These are phyloP conservation scores for Parastagonospora avenae DNA, from an alignment of 2,329 filamentous ascomycete genomes.

Conservation along the genomic window DNA sequence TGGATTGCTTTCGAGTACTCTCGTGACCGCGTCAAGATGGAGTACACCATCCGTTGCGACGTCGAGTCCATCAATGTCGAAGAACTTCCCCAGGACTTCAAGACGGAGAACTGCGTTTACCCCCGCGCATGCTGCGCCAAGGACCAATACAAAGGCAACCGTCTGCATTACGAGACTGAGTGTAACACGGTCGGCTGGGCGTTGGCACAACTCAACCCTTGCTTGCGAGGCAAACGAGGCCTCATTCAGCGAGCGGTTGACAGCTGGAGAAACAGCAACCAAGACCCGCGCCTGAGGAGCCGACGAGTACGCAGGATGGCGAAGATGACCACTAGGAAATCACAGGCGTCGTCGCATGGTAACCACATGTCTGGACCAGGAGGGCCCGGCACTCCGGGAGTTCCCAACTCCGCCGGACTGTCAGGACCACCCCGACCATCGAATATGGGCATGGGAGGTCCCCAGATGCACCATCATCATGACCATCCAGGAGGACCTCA, in stretches of 20 bases:
- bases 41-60: slow-evolving; percentile 97
- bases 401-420: slow-evolving; percentile 69
- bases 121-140: slow-evolving; percentile 93
- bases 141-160: slow-evolving; percentile 95
- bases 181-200: slow-evolving; percentile 99
- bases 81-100: slow-evolving; percentile 83
- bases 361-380: slow-evolving; percentile 71
- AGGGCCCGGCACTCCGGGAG: slow-evolving; percentile 64
- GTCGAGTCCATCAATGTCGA: slow-evolving; percentile 96
- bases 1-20: slow-evolving; percentile 99
- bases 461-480: slow-evolving; percentile 74
- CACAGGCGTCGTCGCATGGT: slow-evolving; percentile 63
- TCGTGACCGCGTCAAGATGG: slow-evolving; percentile 96
- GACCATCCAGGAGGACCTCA: slow-evolving; percentile 69
- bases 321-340: slow-evolving; percentile 89
- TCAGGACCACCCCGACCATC: slow-evolving; percentile 64
- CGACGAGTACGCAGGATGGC: slow-evolving; percentile 92
- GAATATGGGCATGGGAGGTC: slow-evolving; percentile 69
- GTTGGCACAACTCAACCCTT: slow-evolving; percentile 87
- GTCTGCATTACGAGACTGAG: slow-evolving; percentile 94
- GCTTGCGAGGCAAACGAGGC: slow-evolving; percentile 88
- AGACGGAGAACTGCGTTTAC: slow-evolving; percentile 97
- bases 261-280: slow-evolving; percentile 99
- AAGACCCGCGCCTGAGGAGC: slow-evolving; percentile 88
- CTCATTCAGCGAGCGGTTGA: slow-evolving; percentile 97